A percentile compares a stretch with the other conserved stretches of the same genome.
These are phyloP conservation scores for Metschnikowia borealis DNA, from an alignment of 805 yeast species.

Conservation along the genomic window DNA sequence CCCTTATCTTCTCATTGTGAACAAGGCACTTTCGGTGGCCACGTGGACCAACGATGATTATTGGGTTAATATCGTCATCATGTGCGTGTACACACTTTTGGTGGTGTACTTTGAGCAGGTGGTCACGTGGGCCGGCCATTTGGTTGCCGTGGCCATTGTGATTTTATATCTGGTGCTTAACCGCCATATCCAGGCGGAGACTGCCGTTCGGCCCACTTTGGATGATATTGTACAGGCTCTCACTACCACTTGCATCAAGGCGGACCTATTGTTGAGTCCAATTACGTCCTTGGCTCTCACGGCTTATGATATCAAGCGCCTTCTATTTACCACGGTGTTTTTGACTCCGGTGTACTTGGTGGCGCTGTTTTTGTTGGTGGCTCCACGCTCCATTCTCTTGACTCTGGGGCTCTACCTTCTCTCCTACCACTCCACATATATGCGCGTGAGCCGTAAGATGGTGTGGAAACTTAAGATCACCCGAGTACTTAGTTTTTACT, in stretches of 20 bases:
- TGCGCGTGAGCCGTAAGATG: constrained; percentile 75
- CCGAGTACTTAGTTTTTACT: constrained; percentile 68
- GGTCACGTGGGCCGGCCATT: constrained; percentile 78
- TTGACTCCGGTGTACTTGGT: constrained; percentile 81
- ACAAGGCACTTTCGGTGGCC: constrained; percentile 62
- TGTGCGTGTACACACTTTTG: constrained; percentile 49
- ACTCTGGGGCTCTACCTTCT: constrained; percentile 56
- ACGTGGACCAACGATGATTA: constrained; percentile 91
- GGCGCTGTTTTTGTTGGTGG: constrained; percentile 59
- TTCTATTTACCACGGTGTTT: constrained; percentile 78
- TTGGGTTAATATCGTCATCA: constrained; percentile 66
- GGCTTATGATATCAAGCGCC: constrained; percentile 71
- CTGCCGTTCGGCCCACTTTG: constrained; percentile 68
- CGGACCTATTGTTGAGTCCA: constrained; percentile 79
- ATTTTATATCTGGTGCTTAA: constrained; percentile 59
- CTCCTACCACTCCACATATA: constrained; percentile 84
- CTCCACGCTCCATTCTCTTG: constrained; percentile 66
- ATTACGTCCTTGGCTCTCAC: constrained; percentile 69
- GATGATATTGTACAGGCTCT: constrained; percentile 81
- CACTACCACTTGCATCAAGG: constrained; percentile 68
- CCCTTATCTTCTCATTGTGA: constrained; percentile 75
- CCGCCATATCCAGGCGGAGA: constrained; percentile 52
- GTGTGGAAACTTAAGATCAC: constrained; percentile 79
- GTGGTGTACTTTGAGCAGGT: constrained; percentile 78
- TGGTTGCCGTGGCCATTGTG: constrained; percentile 59